Evolutionary conservation across 1,139 yeast species (phyloP).

Genomic region (Magnusiomyces suaveolens): DNA sequence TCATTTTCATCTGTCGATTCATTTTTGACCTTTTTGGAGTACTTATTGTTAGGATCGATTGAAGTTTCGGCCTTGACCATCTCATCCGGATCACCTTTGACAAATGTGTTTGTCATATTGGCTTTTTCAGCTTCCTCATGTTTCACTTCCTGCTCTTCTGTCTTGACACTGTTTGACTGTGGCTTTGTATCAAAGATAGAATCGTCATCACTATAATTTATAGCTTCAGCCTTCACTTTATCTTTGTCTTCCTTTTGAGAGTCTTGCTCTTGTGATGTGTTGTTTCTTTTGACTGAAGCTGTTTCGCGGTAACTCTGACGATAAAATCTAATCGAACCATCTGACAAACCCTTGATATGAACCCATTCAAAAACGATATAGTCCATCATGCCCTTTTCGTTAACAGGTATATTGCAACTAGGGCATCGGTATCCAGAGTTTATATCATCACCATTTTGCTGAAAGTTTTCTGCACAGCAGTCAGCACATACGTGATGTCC

Average conservation of each 20-base stretch:
- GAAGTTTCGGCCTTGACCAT: background rate
- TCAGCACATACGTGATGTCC: slow-evolving; percentile 30
- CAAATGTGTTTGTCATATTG: too few species aligned
- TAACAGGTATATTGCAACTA: slow-evolving; percentile 19
- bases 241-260: too few species aligned
- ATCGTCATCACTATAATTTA: too few species aligned
- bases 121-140: too few species aligned
- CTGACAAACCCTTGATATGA: slow-evolving; percentile 18
- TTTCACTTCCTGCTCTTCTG: background rate
- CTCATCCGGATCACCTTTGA: background rate
- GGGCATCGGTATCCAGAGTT: slow-evolving; percentile 20
- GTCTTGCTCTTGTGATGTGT: background rate
- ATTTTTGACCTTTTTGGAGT: too few species aligned
- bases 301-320: slow-evolving; percentile 3
- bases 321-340: slow-evolving; percentile 2
- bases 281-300: slow-evolving; percentile 1
- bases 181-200: too few species aligned
- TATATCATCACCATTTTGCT: slow-evolving; percentile 13
- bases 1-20: background rate
- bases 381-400: slow-evolving; percentile 19
- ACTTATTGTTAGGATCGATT: slow-evolving; percentile 13
- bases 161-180: background rate
- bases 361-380: slow-evolving; percentile 24
- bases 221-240: background rate
- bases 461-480: slow-evolving; percentile 22